Conservation (phyloP, 257 asterid genomes). For the Ehretia macrophylla region DNA sequence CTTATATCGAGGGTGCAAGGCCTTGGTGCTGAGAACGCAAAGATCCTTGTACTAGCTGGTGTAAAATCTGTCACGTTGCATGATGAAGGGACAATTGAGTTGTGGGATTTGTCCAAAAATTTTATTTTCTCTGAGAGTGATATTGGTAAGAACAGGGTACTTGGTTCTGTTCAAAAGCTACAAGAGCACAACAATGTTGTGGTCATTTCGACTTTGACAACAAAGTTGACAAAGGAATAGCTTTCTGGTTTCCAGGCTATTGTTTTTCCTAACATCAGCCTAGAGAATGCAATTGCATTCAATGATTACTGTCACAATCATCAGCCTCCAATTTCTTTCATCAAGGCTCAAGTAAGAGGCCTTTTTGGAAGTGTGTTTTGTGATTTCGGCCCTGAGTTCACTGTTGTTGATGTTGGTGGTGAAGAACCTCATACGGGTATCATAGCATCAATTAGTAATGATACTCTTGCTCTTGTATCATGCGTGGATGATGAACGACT, state of each 20-base stretch:
- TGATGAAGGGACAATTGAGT: slow-evolving; percentile 73
- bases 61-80: slow-evolving; percentile 91
- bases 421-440: slow-evolving; percentile 93
- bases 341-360: too few species aligned
- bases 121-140: slow-evolving; percentile 79
- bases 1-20: slow-evolving; percentile 91
- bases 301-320: slow-evolving; percentile 83
- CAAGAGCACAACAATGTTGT: slow-evolving; percentile 93
- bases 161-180: slow-evolving; percentile 76
- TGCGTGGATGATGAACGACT: slow-evolving; percentile 97
- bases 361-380: too few species aligned
- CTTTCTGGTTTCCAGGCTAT: slow-evolving; percentile 74
- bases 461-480: slow-evolving; percentile 72
- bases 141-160: slow-evolving; percentile 85
- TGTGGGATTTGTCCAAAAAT: slow-evolving; percentile 90
- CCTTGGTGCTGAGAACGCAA: slow-evolving; percentile 92
- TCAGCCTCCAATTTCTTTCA: too few species aligned
- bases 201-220: slow-evolving; percentile 55
- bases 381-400: slow-evolving; percentile 89
- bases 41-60: slow-evolving; percentile 89
- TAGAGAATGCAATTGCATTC: slow-evolving; percentile 62
- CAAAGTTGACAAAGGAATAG: slow-evolving; percentile 61
- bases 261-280: slow-evolving; percentile 57
- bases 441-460: slow-evolving; percentile 82
- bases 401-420: slow-evolving; percentile 85